Base-by-base conservation (phyloP, 1,284 basidiomycete genomes). In the Cutaneotrichosporon arboriforme region DNA sequence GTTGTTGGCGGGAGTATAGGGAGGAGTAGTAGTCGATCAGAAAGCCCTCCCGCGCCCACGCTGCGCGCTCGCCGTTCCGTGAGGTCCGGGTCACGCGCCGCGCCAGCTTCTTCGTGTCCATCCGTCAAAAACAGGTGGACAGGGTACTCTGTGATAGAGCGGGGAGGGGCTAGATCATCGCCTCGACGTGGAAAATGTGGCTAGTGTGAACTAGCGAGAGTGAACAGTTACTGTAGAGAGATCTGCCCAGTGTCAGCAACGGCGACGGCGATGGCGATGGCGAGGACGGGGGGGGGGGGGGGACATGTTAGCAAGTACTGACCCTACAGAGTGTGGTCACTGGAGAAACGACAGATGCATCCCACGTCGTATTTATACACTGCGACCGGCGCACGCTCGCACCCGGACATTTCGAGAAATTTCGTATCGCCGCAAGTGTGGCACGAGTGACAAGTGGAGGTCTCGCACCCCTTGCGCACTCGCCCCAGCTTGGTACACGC, bases 151-250 rank as follows among this genome's bases (percentile, higher is more conserved):
- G 71, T 73, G 61, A 73, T 64, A 73, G 71, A 69, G 71, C 67
- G 52, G 64, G 59, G 69, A 63, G 66, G 69, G 64, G 60, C 67
- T 70, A 44, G 55, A 72, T 73, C 71, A 73, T 73, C 71, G 51
- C 66, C 71, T 73, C 71, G 71, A 70, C 67, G 67, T 73, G 69
- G 68, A 72, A 70, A 70, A 67, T 69, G 67, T 70, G 69, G 67
- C 71, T 73, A 72, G 69, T 70, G 60, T 73, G 65, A 69, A 73
- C 69, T 72, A 73, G 69, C 68, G 63, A 68, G 68, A 64, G 68
- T 61, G 68, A 60, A 70, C 66, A 61, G 55, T 63, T 48, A 70
- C 69, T 73, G 67, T 72, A 73, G 64, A 72, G 69, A 73, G 64
- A 73, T 73, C 69, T 36, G 43, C 37, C 9, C 41, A n/a, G n/a